phyloP scores from a whole-genome alignment of 2,329 filamentous ascomycete genomes.

The Aspergillus sp. region DNA sequence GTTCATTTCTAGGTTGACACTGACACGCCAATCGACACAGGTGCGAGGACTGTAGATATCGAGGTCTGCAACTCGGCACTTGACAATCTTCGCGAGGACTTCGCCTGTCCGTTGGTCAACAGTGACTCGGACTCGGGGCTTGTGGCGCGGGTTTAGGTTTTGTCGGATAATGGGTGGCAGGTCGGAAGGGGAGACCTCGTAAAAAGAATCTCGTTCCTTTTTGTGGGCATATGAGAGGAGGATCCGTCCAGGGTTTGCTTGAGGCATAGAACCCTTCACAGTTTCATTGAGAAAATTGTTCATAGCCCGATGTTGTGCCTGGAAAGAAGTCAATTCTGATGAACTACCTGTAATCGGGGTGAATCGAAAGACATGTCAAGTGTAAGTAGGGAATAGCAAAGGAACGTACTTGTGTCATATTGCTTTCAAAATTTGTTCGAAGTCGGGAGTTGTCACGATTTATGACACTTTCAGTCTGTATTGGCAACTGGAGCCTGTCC shows the following conservation, averaged over 20 bases:
- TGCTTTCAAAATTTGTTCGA: conserved; percentile 73
- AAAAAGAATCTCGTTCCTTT: conserved; percentile 80
- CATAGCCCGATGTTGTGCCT: conserved; percentile 77
- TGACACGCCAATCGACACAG: conserved; percentile 87
- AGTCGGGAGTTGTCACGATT: conserved; percentile 49
- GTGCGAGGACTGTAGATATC: conserved; percentile 77
- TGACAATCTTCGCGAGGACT: conserved; percentile 81
- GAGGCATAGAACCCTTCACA: conserved; percentile 52
- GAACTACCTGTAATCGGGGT: background rate
- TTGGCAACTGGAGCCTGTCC: conserved; percentile 65
- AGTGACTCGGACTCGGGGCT: conserved; percentile 70
- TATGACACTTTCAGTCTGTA: conserved; percentile 71
- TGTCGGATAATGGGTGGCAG: conserved; percentile 65
- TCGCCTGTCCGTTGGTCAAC: conserved; percentile 70
- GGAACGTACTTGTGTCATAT: conserved; percentile 77
- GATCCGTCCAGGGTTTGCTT: conserved; percentile 35
- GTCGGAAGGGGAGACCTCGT: conserved; percentile 64
- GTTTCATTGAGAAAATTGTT: conserved; percentile 82
- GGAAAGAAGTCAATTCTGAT: conserved; percentile 15
- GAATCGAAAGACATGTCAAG: conserved; percentile 5
- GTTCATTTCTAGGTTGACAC: conserved; percentile 90
- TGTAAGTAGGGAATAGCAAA: background rate
- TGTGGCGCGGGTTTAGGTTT: conserved; percentile 59
- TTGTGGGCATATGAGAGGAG: conserved; percentile 75
- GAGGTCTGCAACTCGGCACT: conserved; percentile 83